These are phyloP conservation scores for Elasticomyces elasticus DNA, from an alignment of 495 filamentous ascomycete species.

Conservation along the genomic window DNA sequence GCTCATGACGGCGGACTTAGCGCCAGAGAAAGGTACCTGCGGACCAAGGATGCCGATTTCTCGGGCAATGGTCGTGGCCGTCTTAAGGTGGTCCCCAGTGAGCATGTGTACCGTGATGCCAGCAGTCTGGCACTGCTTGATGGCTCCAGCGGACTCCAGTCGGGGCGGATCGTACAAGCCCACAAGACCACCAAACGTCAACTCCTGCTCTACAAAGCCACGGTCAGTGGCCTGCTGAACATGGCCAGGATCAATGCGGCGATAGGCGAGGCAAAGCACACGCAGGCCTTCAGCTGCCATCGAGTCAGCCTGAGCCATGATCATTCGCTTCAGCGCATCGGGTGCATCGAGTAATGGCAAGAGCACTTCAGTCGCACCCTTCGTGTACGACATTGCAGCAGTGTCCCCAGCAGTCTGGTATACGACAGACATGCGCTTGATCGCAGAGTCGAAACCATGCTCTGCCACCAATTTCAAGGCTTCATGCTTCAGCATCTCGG, in stretches of 20 bases:
- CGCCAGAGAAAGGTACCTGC: conserved; percentile 29
- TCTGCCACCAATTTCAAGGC: conserved; percentile 37
- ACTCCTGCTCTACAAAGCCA: conserved; percentile 45
- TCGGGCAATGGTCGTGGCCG: conserved; percentile 49
- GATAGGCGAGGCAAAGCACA: conserved; percentile 45
- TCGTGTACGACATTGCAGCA: conserved; percentile 39
- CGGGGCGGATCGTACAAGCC: conserved; percentile 66
- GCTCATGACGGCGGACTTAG: conserved; percentile 39
- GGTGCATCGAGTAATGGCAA: conserved; percentile 37
- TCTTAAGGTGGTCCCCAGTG: conserved; percentile 50
- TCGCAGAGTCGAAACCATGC: conserved; percentile 49
- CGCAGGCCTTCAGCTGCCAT: conserved; percentile 49
- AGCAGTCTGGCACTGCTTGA: conserved; percentile 43
- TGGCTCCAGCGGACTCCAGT: conserved; percentile 48
- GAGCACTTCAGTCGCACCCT: conserved; percentile 48
- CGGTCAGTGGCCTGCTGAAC: conserved; percentile 29
- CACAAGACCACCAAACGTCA: conserved; percentile 55
- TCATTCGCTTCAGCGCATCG: conserved; percentile 28
- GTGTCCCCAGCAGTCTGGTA: conserved; percentile 34
- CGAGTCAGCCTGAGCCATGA: conserved; percentile 37
- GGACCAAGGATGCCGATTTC: conserved; percentile 41
- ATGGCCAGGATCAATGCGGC: conserved; percentile 25
- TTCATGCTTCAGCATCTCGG: conserved; percentile 38
- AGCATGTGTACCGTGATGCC: conserved; percentile 54
- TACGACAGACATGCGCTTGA: conserved; percentile 49